A percentile compares a stretch with the other conserved stretches of the same genome.
Conservation (phyloP, 495 filamentous ascomycete species). For the Parmelia sp. region DNA sequence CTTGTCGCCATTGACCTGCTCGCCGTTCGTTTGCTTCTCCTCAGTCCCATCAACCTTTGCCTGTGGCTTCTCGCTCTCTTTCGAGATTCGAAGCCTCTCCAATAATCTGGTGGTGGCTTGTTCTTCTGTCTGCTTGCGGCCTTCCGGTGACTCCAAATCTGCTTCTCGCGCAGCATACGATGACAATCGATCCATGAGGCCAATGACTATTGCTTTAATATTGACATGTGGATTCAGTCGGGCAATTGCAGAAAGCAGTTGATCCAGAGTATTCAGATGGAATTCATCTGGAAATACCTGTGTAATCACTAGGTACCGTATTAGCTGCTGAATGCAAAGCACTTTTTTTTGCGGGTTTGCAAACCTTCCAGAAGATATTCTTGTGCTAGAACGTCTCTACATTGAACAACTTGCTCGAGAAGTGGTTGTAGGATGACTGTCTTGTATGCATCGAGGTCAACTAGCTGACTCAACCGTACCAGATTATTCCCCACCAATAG, state of each 20-base stretch:
- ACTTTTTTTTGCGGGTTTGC: slow-evolving; percentile 2
- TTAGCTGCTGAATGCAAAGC: slow-evolving; percentile 24
- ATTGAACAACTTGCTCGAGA: slow-evolving; percentile 95
- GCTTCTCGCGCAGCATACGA: slow-evolving; percentile 85
- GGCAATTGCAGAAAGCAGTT: slow-evolving; percentile 85
- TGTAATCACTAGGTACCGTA: slow-evolving; percentile 65
- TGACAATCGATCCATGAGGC: slow-evolving; percentile 91
- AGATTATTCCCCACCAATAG: slow-evolving; percentile 93
- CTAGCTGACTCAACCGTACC: slow-evolving; percentile 88
- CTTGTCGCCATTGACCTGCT: slow-evolving; percentile 43
- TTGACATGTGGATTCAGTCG: slow-evolving; percentile 92
- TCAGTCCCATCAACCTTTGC: slow-evolving; percentile 26
- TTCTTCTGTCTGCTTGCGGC: slow-evolving; percentile 69
- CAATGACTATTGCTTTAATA: slow-evolving; percentile 95
- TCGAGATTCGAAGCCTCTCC: slow-evolving; percentile 67
- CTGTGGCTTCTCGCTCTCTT: slow-evolving; percentile 45
- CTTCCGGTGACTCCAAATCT: slow-evolving; percentile 66
- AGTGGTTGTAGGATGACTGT: slow-evolving; percentile 81
- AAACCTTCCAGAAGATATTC: slow-evolving; percentile 89
- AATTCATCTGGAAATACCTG: slow-evolving; percentile 99
- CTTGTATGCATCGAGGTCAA: slow-evolving; percentile 90
- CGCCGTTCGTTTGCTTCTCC: slow-evolving; percentile 20
- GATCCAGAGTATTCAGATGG: slow-evolving; percentile 91
- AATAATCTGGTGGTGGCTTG: slow-evolving; percentile 71
- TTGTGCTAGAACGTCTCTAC: slow-evolving; percentile 91